phyloP scores from a whole-genome alignment of 2,329 filamentous ascomycete species.

The Rutstroemia sp. region DNA sequence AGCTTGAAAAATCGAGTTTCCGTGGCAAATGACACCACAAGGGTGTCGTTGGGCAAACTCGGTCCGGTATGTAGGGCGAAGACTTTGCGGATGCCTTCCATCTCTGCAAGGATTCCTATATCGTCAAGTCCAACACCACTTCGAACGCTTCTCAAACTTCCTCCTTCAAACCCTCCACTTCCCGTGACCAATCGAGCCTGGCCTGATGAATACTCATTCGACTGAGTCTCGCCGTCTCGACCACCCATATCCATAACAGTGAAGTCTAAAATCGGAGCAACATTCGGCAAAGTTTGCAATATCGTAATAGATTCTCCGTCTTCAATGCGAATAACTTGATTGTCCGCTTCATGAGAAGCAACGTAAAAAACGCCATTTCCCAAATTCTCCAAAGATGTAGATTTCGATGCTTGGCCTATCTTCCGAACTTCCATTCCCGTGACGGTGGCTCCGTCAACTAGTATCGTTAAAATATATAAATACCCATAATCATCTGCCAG shows the following conservation, averaged over 20 bases:
- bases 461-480: conserved; percentile 76
- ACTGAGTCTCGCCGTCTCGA: conserved; percentile 67
- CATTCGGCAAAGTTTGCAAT: conserved; percentile 72
- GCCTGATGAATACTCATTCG: conserved; percentile 88
- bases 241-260: conserved; percentile 94
- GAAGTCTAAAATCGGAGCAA: conserved; percentile 89
- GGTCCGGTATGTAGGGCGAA: conserved; percentile 57
- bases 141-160: conserved; percentile 79
- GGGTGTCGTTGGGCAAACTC: conserved; percentile 50
- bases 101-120: conserved; percentile 70
- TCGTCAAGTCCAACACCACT: conserved; percentile 93
- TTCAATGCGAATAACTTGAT: conserved; percentile 65
- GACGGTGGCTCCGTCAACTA: conserved; percentile 60
- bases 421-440: conserved; percentile 62
- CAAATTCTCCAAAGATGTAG: conserved; percentile 72
- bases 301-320: conserved; percentile 44
- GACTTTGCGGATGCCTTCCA: conserved; percentile 65
- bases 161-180: conserved; percentile 83
- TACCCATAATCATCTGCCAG: conserved; percentile 86
- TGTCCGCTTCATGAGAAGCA: conserved; percentile 88
- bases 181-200: conserved; percentile 91
- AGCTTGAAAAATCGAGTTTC: conserved; percentile 83
- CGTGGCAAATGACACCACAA: conserved; percentile 73
- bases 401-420: conserved; percentile 62
- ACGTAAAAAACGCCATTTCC: conserved; percentile 69